Conservation (phyloP, 495 filamentous ascomycete genomes). For the Neurospora sp. region DNA sequence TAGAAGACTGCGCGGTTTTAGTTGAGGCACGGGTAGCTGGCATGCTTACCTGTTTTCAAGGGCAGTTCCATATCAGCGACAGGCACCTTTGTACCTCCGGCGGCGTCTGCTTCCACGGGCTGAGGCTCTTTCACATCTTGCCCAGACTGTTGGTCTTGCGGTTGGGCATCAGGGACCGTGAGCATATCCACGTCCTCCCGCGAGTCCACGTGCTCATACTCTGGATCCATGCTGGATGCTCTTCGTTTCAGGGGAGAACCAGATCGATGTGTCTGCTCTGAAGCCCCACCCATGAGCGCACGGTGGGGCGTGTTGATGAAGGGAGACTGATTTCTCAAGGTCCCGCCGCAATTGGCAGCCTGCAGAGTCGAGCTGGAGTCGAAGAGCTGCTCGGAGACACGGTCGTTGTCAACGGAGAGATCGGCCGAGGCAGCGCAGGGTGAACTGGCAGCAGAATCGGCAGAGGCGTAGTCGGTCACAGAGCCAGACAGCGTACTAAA, state of each 20-base stretch:
- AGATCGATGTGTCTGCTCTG: slow-evolving; percentile 39
- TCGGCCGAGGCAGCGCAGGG: slow-evolving; percentile 66
- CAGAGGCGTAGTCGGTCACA: slow-evolving; percentile 40
- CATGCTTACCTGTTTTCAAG: slow-evolving; percentile 15
- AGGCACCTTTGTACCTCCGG: neutral
- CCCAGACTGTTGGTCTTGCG: neutral
- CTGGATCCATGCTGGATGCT: slow-evolving; percentile 44
- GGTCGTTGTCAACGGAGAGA: slow-evolving; percentile 56
- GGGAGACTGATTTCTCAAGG: slow-evolving; percentile 30
- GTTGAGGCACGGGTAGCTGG: neutral
- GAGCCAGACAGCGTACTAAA: slow-evolving; percentile 26
- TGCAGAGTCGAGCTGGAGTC: slow-evolving; percentile 15
- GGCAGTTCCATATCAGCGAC: slow-evolving; percentile 3
- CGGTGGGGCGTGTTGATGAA: slow-evolving; percentile 31
- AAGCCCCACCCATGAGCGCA: slow-evolving; percentile 44
- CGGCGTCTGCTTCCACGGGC: neutral
- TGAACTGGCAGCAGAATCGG: slow-evolving; percentile 47
- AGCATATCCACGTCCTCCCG: slow-evolving; percentile 44
- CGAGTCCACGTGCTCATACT: slow-evolving; percentile 18
- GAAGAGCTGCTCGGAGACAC: slow-evolving; percentile 36
- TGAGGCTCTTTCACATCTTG: neutral
- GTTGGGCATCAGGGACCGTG: slow-evolving; percentile 7
- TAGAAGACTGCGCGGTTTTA: neutral
- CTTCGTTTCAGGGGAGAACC: slow-evolving; percentile 46
- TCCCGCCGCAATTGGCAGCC: slow-evolving; percentile 5